phyloP scores from a whole-genome alignment of 1,284 basidiomycete species.

The Moniliophthora roreri region DNA sequence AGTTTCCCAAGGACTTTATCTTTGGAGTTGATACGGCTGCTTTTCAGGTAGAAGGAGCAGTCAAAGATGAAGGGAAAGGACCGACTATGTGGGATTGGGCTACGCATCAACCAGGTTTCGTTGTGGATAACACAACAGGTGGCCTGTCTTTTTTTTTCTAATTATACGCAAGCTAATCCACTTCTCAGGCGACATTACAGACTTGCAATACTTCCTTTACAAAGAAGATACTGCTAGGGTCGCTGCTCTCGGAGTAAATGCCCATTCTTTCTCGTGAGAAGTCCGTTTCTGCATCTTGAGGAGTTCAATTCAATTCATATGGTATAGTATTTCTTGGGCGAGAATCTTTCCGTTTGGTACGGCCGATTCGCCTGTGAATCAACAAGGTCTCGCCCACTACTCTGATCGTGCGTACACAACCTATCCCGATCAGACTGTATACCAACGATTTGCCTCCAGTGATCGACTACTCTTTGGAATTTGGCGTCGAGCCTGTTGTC shows the following conservation, averaged over 20 bases:
- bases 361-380: slow-evolving; percentile 44
- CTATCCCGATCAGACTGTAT: neutral
- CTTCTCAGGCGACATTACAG: slow-evolving; percentile 41
- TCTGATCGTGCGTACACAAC: slow-evolving; percentile 35
- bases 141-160: slow-evolving; percentile 3
- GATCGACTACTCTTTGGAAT: slow-evolving; percentile 42
- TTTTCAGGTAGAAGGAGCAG: slow-evolving; percentile 50
- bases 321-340: slow-evolving; percentile 43
- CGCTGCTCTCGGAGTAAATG: slow-evolving; percentile 47
- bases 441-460: slow-evolving; percentile 26
- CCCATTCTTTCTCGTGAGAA: slow-evolving; percentile 48
- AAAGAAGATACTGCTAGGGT: slow-evolving; percentile 46
- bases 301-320: neutral
- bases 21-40: slow-evolving; percentile 50
- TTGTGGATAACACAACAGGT: slow-evolving; percentile 43
- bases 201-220: slow-evolving; percentile 47
- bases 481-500: slow-evolving; percentile 44
- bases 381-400: slow-evolving; percentile 43
- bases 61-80: slow-evolving; percentile 47
- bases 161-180: neutral
- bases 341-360: slow-evolving; percentile 48
- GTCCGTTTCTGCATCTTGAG: neutral
- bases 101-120: slow-evolving; percentile 38
- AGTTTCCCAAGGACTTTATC: slow-evolving; percentile 41
- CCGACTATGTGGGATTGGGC: slow-evolving; percentile 52